Evolutionary conservation across 208 protist species (phyloP), one percentile per base, ranked within the genome.

Genomic region (Leishmania aethiopica): DNA sequence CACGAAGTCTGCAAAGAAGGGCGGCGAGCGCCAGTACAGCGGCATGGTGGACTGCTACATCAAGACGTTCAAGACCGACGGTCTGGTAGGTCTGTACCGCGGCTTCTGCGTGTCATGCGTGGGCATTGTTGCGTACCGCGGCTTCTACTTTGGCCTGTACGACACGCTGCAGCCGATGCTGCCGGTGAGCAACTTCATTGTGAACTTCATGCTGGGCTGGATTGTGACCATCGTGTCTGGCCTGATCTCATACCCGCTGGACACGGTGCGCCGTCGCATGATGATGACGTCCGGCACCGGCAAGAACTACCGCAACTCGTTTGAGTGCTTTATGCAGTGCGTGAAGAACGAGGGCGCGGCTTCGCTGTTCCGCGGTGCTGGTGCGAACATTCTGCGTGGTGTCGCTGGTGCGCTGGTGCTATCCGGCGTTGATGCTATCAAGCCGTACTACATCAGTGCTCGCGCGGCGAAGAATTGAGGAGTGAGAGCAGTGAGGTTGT

Each of bases 71-170:
- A 94, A 93, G 86, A 90, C 78, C 78, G 88, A 93, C 75, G 94
- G 94, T 77, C 69, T 96, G 57, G n/a, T 80, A 64, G 93, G 92
- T n/a, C 75, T 99, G 73, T 99, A 99, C 96, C 89, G 91, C 80
- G 99, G 99, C 78, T 99, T 99, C 86, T 92, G 89, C 91, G 94
- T 99, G 62, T 99, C 98, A 25, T 93, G 89, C 84, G 91, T 93
- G 42, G 98, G 98, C 86, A 99, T 99, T 90, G 93, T 99, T 77
- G 91, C 95, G 53, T 99, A 99, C 96, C 97, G 99, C 85, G 99
- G 95, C 82, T 92, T 96, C 64, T 99, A 99, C 95, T 99, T 99
- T 84, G 99, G 99, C 78, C 84, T 97, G 67, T 99, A 98, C 88
- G 98, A 99, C 89, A 91, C 87, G 57, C 84, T 96, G 49, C 91